Evolutionary conservation across 352 stramenopile genomes (phyloP).

Genomic region (Peronosclerospora sorghi): DNA sequence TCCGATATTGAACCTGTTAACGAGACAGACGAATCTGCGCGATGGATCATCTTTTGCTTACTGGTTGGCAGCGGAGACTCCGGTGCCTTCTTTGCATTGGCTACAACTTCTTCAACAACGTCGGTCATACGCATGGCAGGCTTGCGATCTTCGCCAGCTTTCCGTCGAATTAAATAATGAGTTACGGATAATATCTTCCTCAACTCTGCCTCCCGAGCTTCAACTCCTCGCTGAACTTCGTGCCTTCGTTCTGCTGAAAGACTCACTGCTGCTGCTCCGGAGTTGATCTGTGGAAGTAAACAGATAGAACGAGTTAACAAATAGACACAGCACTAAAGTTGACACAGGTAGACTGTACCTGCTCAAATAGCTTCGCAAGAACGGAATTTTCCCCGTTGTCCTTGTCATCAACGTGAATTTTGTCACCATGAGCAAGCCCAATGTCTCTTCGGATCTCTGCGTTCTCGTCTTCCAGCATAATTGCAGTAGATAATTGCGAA

Average conservation of each 20-base stretch:
- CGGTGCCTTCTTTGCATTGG: slow-evolving; percentile 13
- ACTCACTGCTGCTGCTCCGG: slow-evolving; percentile 68
- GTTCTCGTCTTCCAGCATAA: slow-evolving; percentile 58
- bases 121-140: slow-evolving; percentile 12
- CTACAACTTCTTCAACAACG: slow-evolving; percentile 22
- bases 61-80: slow-evolving; percentile 11
- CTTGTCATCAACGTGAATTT: slow-evolving; percentile 82
- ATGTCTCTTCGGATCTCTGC: slow-evolving; percentile 72
- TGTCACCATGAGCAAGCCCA: slow-evolving; percentile 78
- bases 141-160: slow-evolving; percentile 37
- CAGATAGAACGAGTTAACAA: background rate
- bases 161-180: slow-evolving; percentile 67
- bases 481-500: slow-evolving; percentile 52
- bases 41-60: slow-evolving; percentile 20
- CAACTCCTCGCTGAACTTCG: slow-evolving; percentile 78
- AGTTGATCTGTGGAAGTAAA: slow-evolving; percentile 56
- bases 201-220: slow-evolving; percentile 73
- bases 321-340: background rate
- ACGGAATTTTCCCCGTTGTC: slow-evolving; percentile 68
- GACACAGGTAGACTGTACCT: slow-evolving; percentile 26
- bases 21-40: slow-evolving; percentile 30
- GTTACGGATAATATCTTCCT: slow-evolving; percentile 77
- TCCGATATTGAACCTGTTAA: slow-evolving; percentile 36
- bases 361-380: slow-evolving; percentile 67
- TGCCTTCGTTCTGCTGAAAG: slow-evolving; percentile 75